Evolutionary conservation across 2,329 filamentous ascomycete genomes (phyloP).

Genomic region (Lasiodiplodia hormozganensis): DNA sequence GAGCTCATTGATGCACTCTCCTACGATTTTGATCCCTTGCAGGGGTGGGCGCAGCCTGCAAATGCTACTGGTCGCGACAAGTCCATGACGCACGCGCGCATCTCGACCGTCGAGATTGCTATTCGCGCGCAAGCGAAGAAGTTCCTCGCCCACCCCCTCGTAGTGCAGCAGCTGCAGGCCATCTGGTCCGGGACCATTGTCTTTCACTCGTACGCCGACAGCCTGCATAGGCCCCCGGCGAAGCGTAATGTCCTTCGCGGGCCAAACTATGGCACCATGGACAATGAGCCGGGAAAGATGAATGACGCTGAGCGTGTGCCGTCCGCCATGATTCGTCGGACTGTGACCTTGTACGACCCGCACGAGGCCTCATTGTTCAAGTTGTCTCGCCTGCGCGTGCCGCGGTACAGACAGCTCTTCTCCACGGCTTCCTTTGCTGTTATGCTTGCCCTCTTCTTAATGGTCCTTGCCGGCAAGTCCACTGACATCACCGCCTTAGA

Average conservation of each 20-base stretch:
- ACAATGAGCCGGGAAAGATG: constrained; percentile 13
- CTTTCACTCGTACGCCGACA: constrained; percentile 89
- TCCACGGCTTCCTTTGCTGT: constrained; percentile 88
- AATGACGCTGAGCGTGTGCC: constrained; percentile 34
- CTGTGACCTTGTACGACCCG: constrained; percentile 88
- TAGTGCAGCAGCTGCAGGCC: constrained; percentile 93
- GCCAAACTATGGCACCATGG: constrained; percentile 38
- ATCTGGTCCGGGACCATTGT: constrained; percentile 97
- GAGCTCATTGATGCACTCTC: constrained; percentile 93
- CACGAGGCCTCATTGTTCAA: constrained; percentile 90
- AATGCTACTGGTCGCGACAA: constrained; percentile 33
- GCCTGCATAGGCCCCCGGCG: constrained; percentile 71
- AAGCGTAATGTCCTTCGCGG: constrained; percentile 41
- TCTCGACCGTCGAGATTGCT: constrained; percentile 90
- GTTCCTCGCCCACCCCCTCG: constrained; percentile 88
- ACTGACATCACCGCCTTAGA: constrained; percentile 83
- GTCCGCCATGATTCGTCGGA: constrained; percentile 61
- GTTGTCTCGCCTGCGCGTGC: constrained; percentile 86
- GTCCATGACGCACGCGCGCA: constrained; percentile 62
- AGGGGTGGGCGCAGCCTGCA: constrained; percentile 70
- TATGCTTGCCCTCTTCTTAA: constrained; percentile 82
- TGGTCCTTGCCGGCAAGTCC: constrained; percentile 78
- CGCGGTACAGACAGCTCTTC: constrained; percentile 87
- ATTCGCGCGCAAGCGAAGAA: constrained; percentile 92
- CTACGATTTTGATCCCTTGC: constrained; percentile 92